Evolutionary conservation across 2,329 filamentous ascomycete genomes (phyloP), one percentile per base, ranked within the genome.

Genomic region (Huntiella savannae): DNA sequence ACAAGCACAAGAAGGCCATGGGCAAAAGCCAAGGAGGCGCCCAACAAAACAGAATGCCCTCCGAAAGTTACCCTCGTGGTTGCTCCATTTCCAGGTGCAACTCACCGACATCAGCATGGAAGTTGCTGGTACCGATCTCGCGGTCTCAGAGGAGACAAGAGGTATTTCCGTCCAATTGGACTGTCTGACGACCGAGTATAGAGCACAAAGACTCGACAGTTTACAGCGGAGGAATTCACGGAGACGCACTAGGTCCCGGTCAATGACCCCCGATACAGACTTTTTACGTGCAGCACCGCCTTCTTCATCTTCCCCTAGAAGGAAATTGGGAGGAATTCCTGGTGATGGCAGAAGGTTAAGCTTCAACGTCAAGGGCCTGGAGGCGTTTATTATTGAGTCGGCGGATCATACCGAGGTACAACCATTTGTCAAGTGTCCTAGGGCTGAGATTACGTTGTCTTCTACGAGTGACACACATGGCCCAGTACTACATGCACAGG

Each of bases 101-200:
- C 86, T 84, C 1, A 82, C 82, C 4, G 85, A 94, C 52, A 86
- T 94, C 55, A 91, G 83, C 54, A 68, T 93, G 43, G 88, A 98
- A 59, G 73, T 96, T 45, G 91, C 91, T 13, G 91, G 91, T 2
- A 69, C 91, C 16, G 92, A 98, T 56, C 69, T 79, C 41, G 75
- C 79, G 15, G 84, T 96, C 33, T 93, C 87, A 0, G 73, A 79
- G 39, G 76, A 88, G 47, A 81, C 81, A 11, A 75, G 85, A 16
- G 91, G 91, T 13, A 70, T 93, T 36, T 85, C 84, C 0, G 57
- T 98, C 12, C 87, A 95, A 55, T 66, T 96, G 39, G 84, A 94
- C 53, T 82, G 79, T 0, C 91, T 87, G 75, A 83, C 79, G 1
- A 77, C 82, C 3, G 86, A 96, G 54, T 98, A 98, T 60, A 79